Conservation (phyloP, 2,329 filamentous ascomycete species). For the Cercospora citrullina region DNA sequence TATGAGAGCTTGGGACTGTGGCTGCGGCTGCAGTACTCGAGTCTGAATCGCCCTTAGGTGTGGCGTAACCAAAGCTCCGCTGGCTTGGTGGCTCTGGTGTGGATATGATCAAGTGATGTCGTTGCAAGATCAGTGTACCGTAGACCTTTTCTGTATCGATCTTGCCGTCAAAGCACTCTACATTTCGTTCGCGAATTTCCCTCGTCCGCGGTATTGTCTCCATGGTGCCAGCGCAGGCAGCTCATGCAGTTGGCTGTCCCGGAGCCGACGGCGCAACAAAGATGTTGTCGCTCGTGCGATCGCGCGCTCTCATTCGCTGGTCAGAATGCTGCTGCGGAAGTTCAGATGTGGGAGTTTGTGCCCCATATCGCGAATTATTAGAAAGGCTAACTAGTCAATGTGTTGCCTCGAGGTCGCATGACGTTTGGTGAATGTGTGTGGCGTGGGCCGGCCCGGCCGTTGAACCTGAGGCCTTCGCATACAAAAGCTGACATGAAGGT, state of each 20-base stretch:
- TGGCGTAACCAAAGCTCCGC: not conserved
- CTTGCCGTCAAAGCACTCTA: not conserved
- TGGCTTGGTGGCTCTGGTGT: conserved; percentile 41
- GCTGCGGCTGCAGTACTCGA: not conserved
- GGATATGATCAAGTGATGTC: conserved; percentile 66
- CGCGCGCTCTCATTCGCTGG: not conserved
- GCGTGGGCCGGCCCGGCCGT: not conserved
- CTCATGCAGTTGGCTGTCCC: not conserved
- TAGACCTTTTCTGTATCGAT: conserved; percentile 22
- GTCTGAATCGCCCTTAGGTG: not conserved
- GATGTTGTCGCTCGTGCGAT: not conserved
- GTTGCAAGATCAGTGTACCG: conserved; percentile 63
- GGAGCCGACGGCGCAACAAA: not conserved
- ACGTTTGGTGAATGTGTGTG: not conserved
- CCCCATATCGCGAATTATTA: not conserved
- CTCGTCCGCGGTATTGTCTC: conserved; percentile 1
- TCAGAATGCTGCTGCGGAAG: not conserved
- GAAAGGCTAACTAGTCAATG: not conserved
- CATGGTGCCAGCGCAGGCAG: conserved; percentile 2
- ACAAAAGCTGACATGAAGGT: not conserved
- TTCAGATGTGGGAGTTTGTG: not conserved
- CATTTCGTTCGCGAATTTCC: conserved; percentile 10
- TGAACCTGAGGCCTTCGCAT: not conserved
- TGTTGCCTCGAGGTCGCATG: not conserved
- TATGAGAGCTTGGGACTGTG: not conserved